These are phyloP conservation scores for Spergularia bocconei DNA, from an alignment of 148 eudicot genomes.

Conservation along the genomic window DNA sequence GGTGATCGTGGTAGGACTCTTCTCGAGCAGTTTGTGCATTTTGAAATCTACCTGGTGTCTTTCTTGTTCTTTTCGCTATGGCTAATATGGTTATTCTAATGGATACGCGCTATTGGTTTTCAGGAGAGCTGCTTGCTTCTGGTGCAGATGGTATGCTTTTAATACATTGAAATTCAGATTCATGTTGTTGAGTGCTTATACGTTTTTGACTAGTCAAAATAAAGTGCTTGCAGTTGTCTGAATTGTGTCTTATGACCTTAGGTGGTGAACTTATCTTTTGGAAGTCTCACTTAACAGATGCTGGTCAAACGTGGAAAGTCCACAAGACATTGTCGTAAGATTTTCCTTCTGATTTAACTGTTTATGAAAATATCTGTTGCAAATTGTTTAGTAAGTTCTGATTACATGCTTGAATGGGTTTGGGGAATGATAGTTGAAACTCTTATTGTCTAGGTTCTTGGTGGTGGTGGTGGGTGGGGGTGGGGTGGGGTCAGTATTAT, in stretches of 20 bases:
- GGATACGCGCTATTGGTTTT: slow-evolving; percentile 24
- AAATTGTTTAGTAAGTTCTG: not conserved
- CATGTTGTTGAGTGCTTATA: not conserved
- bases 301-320: slow-evolving; percentile 81
- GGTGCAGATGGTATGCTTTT: slow-evolving; percentile 90
- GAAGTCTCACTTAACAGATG: slow-evolving; percentile 67
- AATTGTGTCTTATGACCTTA: slow-evolving; percentile 29
- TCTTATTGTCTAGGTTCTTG: not conserved
- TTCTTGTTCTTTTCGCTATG: not conserved
- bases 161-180: not conserved
- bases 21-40: not conserved
- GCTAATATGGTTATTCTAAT: slow-evolving; percentile 10
- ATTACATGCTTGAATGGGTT: slow-evolving; percentile 1
- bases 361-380: not conserved
- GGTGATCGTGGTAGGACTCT: not conserved
- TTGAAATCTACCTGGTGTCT: not conserved
- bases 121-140: slow-evolving; percentile 90
- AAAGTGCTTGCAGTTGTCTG: slow-evolving; percentile 7
- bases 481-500: not conserved
- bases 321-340: slow-evolving; percentile 82
- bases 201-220: slow-evolving; percentile 7
- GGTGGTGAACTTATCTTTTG: slow-evolving; percentile 92
- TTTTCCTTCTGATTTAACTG: slow-evolving; percentile 18
- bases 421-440: not conserved
- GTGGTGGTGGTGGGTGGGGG: not conserved